Base-by-base conservation (phyloP, 768 basidiomycete genomes). In the Mycena rebaudengoi region DNA sequence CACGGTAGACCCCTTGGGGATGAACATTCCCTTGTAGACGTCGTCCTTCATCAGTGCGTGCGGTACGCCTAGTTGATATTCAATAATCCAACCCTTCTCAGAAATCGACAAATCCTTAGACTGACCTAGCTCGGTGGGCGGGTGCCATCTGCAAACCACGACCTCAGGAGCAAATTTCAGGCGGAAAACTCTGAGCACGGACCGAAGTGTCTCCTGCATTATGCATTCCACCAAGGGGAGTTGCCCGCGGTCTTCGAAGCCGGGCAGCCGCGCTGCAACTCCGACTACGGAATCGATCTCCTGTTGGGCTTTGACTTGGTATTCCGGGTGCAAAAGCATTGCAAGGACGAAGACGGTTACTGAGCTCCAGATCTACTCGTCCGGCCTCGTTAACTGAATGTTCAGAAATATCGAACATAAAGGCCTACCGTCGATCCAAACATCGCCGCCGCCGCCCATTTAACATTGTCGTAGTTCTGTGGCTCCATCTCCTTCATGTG, bases 1-100 rank as follows among this genome's bases (percentile, higher is more conserved):
- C n/a, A 75, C 52, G 13, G 70, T 61, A 5, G 72, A 54, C n/a
- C 71, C 73, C 39, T 68, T 71, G 4, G 78, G 80, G 26, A 82
- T 80, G 64, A 71, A 56, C 60, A 78, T 75, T 7, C 79, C 79
- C 7, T 69, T 48, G 56, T 80, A 81, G 8, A 74, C 60, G 57
- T 79, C 78, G 21, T 79, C 79, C n/a, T 74, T 70, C 7, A 57
- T 69, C 12, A 72, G 62, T 12, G 61, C 51, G 62, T 78, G 79
- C 18, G 75, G 76, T 8, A 77, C 29, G 18, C 75, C 40, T 74
- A 39, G 53, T 23, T 48, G 39, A 39, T 21, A 26, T 35, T 18
- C 25, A 46, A 40, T 56, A 21, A 49, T 43, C 49, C 30, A 45
- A 45, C 44, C 44, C 44, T 45, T 45, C 13, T 45, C 25, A 23